Evolutionary conservation across 2,329 filamentous ascomycete species (phyloP).

Genomic region (Emydomyces testavorans): DNA sequence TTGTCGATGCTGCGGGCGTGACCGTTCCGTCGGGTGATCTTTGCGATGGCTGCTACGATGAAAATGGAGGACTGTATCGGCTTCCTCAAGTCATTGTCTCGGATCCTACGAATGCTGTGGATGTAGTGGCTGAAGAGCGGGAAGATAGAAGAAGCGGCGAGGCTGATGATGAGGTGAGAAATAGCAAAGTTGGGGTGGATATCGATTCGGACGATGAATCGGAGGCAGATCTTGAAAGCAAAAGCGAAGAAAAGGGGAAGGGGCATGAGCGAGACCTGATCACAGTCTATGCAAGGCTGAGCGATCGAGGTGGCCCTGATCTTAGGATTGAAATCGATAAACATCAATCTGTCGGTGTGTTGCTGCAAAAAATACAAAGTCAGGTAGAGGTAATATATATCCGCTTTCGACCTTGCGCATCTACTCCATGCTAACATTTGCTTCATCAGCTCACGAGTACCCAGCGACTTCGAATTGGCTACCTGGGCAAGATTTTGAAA

Average conservation of each 20-base stretch:
- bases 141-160: conserved; percentile 17
- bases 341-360: conserved; percentile 51
- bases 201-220: conserved; percentile 33
- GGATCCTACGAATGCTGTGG: conserved; percentile 41
- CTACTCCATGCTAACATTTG: background rate
- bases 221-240: conserved; percentile 30
- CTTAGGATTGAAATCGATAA: conserved; percentile 47
- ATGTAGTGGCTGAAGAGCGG: background rate
- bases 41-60: conserved; percentile 60
- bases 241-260: conserved; percentile 51
- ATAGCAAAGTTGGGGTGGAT: conserved; percentile 28
- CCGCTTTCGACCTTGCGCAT: background rate
- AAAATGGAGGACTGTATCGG: conserved; percentile 57
- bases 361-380: conserved; percentile 53
- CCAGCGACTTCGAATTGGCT: conserved; percentile 58
- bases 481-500: conserved; percentile 68
- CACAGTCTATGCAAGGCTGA: conserved; percentile 51
- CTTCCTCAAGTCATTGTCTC: conserved; percentile 57
- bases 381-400: conserved; percentile 51
- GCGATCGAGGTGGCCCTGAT: conserved; percentile 53
- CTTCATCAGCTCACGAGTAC: conserved; percentile 43
- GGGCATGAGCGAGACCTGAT: conserved; percentile 46
- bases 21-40: conserved; percentile 63
- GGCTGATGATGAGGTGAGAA: conserved; percentile 21
- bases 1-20: conserved; percentile 66